These are phyloP conservation scores for Papilionanthe hybrid DNA, from an alignment of 116 monocot genomes.

Conservation along the genomic window DNA sequence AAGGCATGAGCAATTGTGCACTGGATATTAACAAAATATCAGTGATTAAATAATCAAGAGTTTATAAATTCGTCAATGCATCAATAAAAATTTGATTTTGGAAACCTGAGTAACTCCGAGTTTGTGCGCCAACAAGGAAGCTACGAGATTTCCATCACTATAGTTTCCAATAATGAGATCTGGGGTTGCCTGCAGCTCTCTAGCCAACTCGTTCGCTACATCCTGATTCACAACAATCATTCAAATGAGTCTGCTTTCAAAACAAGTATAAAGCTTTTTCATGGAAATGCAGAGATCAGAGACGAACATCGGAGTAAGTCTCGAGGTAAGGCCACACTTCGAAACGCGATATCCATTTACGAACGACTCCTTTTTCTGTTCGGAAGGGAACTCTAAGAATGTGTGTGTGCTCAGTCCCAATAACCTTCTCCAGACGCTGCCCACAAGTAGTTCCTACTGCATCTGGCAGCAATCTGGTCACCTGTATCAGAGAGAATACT, in stretches of 20 bases:
- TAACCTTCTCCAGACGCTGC: constrained; percentile 63
- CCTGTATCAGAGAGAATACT: constrained; percentile 28
- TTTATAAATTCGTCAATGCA: background rate
- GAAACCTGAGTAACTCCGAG: constrained; percentile 80
- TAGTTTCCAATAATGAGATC: constrained; percentile 86
- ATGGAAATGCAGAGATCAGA: background rate
- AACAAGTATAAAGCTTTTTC: background rate
- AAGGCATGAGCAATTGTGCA: constrained; percentile 96
- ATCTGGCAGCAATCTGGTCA: constrained; percentile 78
- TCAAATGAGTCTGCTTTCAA: background rate
- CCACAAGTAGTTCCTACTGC: constrained; percentile 86
- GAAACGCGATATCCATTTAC: constrained; percentile 89
- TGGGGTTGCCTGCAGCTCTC: constrained; percentile 59
- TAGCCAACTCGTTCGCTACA: constrained; percentile 48
- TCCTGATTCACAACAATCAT: constrained; percentile 27
- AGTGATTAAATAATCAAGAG: background rate
- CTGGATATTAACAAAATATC: constrained; percentile 26
- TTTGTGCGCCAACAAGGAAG: constrained; percentile 71
- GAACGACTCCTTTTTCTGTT: constrained; percentile 61
- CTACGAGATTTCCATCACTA: constrained; percentile 91
- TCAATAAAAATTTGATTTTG: background rate
- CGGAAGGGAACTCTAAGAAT: constrained; percentile 78
- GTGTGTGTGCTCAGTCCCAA: constrained; percentile 56
- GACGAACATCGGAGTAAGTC: constrained; percentile 58
- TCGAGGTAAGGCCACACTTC: constrained; percentile 92